Percentiles rank a stretch among this genome's conserved stretches.
Conservation (phyloP, 345 rosid species). For the Aegle marmelos region DNA sequence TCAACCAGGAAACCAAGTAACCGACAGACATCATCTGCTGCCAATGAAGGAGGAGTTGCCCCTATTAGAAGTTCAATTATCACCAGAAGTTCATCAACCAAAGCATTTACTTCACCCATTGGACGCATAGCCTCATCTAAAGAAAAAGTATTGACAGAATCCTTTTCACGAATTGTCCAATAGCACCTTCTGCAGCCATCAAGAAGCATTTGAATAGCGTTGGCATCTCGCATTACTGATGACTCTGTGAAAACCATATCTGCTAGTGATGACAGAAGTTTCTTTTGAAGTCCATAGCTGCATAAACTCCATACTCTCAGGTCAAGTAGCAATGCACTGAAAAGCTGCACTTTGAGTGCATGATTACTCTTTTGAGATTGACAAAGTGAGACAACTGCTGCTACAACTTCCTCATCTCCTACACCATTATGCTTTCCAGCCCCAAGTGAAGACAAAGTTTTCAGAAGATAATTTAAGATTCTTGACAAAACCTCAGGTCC, state of each 20-base stretch:
- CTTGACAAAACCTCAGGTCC: constrained; percentile 94
- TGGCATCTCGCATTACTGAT: constrained; percentile 84
- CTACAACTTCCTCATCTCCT: constrained; percentile 93
- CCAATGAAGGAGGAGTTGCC: constrained; percentile 76
- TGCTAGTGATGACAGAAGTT: constrained; percentile 88
- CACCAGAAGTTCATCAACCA: constrained; percentile 98
- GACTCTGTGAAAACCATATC: constrained; percentile 99
- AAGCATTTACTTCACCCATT: constrained; percentile 92
- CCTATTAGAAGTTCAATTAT: constrained; percentile 93
- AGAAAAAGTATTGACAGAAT: constrained; percentile 65
- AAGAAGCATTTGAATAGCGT: constrained; percentile 98
- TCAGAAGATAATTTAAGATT: constrained; percentile 82
- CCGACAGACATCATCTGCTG: constrained; percentile 72
- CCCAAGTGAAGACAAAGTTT: constrained; percentile 67
- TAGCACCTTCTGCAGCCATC: constrained; percentile 99
- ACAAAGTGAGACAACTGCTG: constrained; percentile 90
- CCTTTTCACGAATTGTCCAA: constrained; percentile 85
- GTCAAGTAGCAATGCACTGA: constrained; percentile 81
- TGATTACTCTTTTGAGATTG: constrained; percentile 85
- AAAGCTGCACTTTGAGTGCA: constrained; percentile 92
- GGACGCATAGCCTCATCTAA: constrained; percentile 59
- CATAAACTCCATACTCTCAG: constrained; percentile 94
- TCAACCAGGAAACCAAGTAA: constrained; percentile 94
- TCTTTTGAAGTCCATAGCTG: constrained; percentile 96
- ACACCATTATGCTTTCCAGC: constrained; percentile 59